Conservation (phyloP, 306 rosid genomes). For the Geum urbanum region DNA sequence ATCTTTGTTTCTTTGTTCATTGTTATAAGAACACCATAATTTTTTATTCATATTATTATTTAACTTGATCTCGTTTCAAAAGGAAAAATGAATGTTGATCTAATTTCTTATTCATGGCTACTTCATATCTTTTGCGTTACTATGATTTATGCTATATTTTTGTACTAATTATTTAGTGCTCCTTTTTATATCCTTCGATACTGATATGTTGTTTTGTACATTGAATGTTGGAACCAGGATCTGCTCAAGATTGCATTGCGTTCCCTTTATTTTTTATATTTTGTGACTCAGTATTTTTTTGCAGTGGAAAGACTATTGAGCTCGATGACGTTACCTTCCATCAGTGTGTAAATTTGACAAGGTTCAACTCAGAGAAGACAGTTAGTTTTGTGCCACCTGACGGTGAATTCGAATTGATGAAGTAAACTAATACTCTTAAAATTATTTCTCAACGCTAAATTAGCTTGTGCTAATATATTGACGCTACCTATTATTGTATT, state of each 20-base stretch:
- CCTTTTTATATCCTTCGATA: neutral
- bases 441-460: constrained; percentile 3
- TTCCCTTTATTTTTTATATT: neutral
- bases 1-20: neutral
- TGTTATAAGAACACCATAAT: neutral
- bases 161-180: neutral
- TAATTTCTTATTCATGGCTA: neutral
- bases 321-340: constrained; percentile 95
- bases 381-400: constrained; percentile 98
- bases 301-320: constrained; percentile 93
- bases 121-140: neutral
- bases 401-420: constrained; percentile 95
- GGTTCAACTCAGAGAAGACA: constrained; percentile 90
- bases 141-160: neutral
- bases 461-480: constrained; percentile 4
- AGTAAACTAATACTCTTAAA: constrained; percentile 47
- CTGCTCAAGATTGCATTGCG: neutral
- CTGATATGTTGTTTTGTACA: neutral
- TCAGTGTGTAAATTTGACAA: constrained; percentile 93
- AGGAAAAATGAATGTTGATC: neutral
- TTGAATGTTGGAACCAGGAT: neutral
- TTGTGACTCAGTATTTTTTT: constrained; percentile 18
- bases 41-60: neutral
- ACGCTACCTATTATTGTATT: neutral
- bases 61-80: no score